Evolutionary conservation across 495 filamentous ascomycete genomes (phyloP).

Genomic region (Aspergillus avenaceus): DNA sequence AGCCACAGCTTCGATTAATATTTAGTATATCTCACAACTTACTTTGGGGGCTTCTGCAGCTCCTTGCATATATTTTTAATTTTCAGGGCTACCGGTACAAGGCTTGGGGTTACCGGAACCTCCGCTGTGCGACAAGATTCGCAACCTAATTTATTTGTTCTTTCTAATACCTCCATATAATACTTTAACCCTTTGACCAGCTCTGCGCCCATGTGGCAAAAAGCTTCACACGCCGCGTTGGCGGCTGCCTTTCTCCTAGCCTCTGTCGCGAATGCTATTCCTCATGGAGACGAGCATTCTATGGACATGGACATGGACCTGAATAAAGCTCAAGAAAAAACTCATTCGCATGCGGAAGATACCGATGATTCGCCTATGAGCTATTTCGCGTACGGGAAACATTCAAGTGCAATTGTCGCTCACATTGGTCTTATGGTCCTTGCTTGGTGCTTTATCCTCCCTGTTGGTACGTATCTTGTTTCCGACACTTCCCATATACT

Average conservation of each 20-base stretch:
- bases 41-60: background rate
- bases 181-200: background rate
- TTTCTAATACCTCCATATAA: background rate
- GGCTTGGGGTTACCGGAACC: background rate
- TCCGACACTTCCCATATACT: background rate
- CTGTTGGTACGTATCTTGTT: conserved; percentile 58
- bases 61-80: background rate
- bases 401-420: conserved; percentile 62
- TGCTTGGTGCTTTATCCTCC: conserved; percentile 80
- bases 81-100: background rate
- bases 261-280: conserved; percentile 29
- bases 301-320: conserved; percentile 38
- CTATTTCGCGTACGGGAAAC: conserved; percentile 72
- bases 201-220: conserved; percentile 21
- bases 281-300: conserved; percentile 34
- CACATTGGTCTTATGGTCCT: conserved; percentile 80
- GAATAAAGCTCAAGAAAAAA: conserved; percentile 17
- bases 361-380: conserved; percentile 42
- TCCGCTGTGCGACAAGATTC: background rate
- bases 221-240: conserved; percentile 24
- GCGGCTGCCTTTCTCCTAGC: conserved; percentile 29
- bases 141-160: background rate
- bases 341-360: conserved; percentile 31
- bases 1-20: background rate
- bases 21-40: background rate